phyloP scores from a whole-genome alignment of 306 rosid genomes.

The Leucaena leucocephala region DNA sequence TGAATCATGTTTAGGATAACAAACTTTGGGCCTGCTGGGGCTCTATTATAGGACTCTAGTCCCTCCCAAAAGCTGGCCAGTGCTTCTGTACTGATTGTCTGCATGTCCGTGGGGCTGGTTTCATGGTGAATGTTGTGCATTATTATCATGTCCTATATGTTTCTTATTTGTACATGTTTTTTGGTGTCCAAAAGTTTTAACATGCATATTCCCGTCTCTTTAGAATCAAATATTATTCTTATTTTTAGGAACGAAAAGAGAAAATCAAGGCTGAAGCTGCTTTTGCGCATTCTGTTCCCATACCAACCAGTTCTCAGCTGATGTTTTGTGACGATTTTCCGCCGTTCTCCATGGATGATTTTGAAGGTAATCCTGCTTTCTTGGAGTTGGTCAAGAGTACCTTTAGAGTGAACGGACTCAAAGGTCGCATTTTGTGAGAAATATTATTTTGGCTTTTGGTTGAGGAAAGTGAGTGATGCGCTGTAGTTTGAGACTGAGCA shows the following conservation, averaged over 20 bases:
- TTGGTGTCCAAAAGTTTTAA: neutral
- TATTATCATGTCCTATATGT: too few relatives aligned
- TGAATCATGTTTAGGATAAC: neutral
- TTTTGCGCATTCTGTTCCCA: slow-evolving; percentile 48
- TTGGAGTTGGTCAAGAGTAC: slow-evolving; percentile 13
- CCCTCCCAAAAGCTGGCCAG: slow-evolving; percentile 18
- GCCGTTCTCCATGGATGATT: slow-evolving; percentile 85
- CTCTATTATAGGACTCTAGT: neutral
- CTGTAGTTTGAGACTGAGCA: neutral
- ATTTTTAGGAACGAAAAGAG: slow-evolving; percentile 71
- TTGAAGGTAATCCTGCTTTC: slow-evolving; percentile 67
- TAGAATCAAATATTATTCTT: slow-evolving; percentile 33
- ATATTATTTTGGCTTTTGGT: neutral
- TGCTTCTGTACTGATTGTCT: slow-evolving; percentile 3
- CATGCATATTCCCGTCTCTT: slow-evolving; percentile 22
- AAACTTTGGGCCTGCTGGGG: slow-evolving; percentile 12
- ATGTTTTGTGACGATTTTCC: slow-evolving; percentile 52
- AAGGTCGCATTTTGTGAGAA: slow-evolving; percentile 20
- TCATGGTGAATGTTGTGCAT: neutral
- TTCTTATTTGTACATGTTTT: neutral
- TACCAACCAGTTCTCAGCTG: slow-evolving; percentile 44
- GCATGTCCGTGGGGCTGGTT: neutral
- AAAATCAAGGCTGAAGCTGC: slow-evolving; percentile 84
- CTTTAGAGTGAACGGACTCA: slow-evolving; percentile 21
- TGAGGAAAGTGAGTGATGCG: neutral